Base-by-base conservation (phyloP, 805 yeast species). In the Yarrowia sp. region DNA sequence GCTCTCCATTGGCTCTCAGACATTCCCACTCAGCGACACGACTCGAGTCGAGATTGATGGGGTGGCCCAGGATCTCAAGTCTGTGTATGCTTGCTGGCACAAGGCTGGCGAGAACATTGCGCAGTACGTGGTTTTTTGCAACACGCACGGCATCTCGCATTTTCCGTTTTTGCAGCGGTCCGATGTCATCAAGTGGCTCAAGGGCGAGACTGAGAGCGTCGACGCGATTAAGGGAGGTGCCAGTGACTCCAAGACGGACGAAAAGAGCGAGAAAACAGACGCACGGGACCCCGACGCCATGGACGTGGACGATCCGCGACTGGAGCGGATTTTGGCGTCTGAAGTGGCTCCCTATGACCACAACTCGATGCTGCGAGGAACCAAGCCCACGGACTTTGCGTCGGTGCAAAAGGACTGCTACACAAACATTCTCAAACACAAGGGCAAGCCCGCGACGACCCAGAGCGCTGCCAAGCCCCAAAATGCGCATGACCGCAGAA, bases 121-220 rank as follows among this genome's bases (percentile, higher is more conserved):
- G 12, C 96, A 90, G 64, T 92, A 93, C 73, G 82, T 91, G 66
- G 82, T 85, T 11, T 86, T 83, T 40, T 90, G 97, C 68, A 87
- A 85, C 70, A 82, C 81, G 58, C 77, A 82, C 41, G 81, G 83
- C 2, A 81, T 93, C 35, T 80, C 85, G 2, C 90, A 90, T 67
- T 83, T 93, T 72, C 85, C 90, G 65, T 92, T 93, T 72, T 76
- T 90, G 73, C 96, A 91, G 70, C 86, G 96, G 76, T 86, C 91
- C 9, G 97, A 93, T 72, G 81, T 93, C 67, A 81, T 88, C 64
- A 83, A 90, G 32, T 92, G 95, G 92, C 80, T 93, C 61, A 82
- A 82, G 66, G 97, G 97, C 3, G 80, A 84, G 21, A 44, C 68
- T 7, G 66, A 28, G 35, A 62, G 35, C 12, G 64, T 59, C 10